Base-by-base conservation (phyloP, 2,329 filamentous ascomycete species). In the Aspergillus latus region DNA sequence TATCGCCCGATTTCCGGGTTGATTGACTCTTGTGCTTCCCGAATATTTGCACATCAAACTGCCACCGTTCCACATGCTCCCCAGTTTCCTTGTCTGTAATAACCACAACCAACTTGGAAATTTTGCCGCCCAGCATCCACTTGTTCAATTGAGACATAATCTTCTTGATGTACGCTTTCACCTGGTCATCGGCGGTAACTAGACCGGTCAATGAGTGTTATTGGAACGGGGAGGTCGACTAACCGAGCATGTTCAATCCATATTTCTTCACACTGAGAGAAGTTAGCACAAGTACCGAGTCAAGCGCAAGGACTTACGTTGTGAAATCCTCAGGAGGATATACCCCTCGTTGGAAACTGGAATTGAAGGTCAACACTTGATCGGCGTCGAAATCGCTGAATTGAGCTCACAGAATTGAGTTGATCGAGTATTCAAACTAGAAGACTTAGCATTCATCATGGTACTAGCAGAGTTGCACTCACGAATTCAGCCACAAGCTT, bases 131-230 rank as follows among this genome's bases (percentile, higher is more conserved):
- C 52, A 92, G 82, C 92, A 97, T 97, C 94, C 94, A 99, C 72
- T 90, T 91, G 78, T 95, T 93, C 57, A 99, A 85, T 76, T 99
- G 94, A 29, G 87, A 88, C 92, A 97, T 99, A 78, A 99, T 97
- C 78, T 95, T 96, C 76, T 96, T 97, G 81, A 99, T 96, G 78
- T 99, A 99, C 32, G 92, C 91, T 76, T 96, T 96, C 72, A 99
- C 94, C 78, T 99, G 93, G 79, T 97, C 94, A 73, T 99, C 94
- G 62, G 92, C 86, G 32, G 93, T 95, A 50, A 97, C 92, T 87
- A 71, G 57, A 64, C 67, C 47, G 47, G 59, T 65, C 45, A 66
- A 58, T 42, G 55, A 28, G 49, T 55, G 57, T 54, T 54, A 32
- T 13, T 28, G 15, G 15, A 28, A 32, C 32, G 30, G 42, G 42